These are phyloP conservation scores for Gastrolobium villosum DNA, from an alignment of 306 rosid species.

Conservation along the genomic window DNA sequence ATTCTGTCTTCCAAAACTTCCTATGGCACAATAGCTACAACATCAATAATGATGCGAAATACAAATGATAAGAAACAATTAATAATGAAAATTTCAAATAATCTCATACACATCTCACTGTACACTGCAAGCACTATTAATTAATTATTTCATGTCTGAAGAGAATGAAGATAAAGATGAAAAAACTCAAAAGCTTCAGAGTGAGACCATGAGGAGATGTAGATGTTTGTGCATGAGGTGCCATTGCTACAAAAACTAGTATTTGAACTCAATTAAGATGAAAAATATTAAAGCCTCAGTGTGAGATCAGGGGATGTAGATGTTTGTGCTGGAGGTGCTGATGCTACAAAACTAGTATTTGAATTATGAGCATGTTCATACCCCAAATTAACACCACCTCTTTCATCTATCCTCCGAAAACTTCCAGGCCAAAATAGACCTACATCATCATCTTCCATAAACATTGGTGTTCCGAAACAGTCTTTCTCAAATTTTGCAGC, in stretches of 20 bases:
- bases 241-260: conserved; percentile 36
- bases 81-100: conserved; percentile 35
- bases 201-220: conserved; percentile 70
- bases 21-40: conserved; percentile 29
- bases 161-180: conserved; percentile 25
- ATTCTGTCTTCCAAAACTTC: conserved; percentile 40
- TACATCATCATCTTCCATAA: conserved; percentile 69
- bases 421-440: conserved; percentile 90
- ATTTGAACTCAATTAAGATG: conserved; percentile 23
- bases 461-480: conserved; percentile 58
- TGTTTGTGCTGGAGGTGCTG: conserved; percentile 52
- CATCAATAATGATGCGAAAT: conserved; percentile 35
- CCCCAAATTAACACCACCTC: conserved; percentile 43
- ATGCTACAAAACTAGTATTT: conserved; percentile 43
- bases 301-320: conserved; percentile 81
- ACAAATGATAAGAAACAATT: conserved; percentile 33
- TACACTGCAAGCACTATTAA: conserved; percentile 57
- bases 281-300: conserved; percentile 69
- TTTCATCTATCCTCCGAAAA: conserved; percentile 68
- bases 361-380: conserved; percentile 48
- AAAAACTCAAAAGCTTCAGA: conserved; percentile 61
- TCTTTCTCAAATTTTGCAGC: conserved; percentile 70
- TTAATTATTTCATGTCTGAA: conserved; percentile 41
- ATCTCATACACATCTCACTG: conserved; percentile 64
- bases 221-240: conserved; percentile 48